These are phyloP conservation scores for Lactifluus rugatus DNA, from an alignment of 768 basidiomycete species.

Conservation along the genomic window DNA sequence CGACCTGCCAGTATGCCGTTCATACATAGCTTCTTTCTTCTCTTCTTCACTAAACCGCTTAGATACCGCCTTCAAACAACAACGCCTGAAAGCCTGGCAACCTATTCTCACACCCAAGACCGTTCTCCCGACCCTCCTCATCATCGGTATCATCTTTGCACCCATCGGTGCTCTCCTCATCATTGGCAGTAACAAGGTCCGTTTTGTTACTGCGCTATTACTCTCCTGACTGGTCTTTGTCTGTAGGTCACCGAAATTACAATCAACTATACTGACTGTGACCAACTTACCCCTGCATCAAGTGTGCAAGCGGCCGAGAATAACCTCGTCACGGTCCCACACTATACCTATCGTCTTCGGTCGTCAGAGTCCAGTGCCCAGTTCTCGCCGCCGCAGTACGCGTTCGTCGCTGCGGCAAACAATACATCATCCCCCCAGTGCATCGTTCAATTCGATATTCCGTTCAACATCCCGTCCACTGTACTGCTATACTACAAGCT, in stretches of 20 bases:
- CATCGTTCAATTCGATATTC: conserved; percentile 72
- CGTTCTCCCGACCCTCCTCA: conserved; percentile 91
- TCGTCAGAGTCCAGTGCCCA: conserved; percentile 44
- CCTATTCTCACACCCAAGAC: conserved; percentile 97
- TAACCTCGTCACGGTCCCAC: conserved; percentile 46
- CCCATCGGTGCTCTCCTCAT: conserved; percentile 92
- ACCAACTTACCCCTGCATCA: conserved; percentile 40
- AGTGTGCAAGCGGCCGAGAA: conserved; percentile 31
- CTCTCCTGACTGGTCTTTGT: not conserved
- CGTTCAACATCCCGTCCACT: conserved; percentile 58
- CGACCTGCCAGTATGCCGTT: conserved; percentile 66
- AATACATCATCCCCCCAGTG: conserved; percentile 46
- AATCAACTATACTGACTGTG: conserved; percentile 92
- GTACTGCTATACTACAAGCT: conserved; percentile 96
- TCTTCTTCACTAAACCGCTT: conserved; percentile 21
- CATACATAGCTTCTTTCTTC: conserved; percentile 9
- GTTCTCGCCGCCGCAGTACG: conserved; percentile 54
- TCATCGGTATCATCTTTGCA: conserved; percentile 90
- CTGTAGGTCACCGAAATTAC: conserved; percentile 81
- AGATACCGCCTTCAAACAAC: conserved; percentile 99
- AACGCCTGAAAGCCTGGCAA: conserved; percentile 99
- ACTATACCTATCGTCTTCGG: conserved; percentile 57
- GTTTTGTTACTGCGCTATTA: conserved; percentile 14
- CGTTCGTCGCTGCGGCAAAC: conserved; percentile 50
- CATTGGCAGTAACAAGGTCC: conserved; percentile 71